Evolutionary conservation across 2,329 filamentous ascomycete genomes (phyloP).

Genomic region (Microsporum ferrugineum): DNA sequence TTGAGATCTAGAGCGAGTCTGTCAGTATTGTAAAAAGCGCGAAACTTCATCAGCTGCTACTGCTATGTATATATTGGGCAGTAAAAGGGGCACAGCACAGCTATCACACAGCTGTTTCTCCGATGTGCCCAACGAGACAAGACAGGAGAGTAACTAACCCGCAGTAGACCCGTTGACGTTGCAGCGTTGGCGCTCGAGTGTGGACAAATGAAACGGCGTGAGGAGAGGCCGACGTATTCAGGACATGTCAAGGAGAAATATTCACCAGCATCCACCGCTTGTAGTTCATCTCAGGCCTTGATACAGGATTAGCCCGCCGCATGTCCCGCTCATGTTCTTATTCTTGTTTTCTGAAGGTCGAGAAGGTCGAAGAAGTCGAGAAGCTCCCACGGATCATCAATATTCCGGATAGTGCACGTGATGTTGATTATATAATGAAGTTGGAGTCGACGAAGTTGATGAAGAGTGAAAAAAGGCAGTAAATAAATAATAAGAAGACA

Average conservation of each 20-base stretch:
- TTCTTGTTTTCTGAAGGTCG: neutral
- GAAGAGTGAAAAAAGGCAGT: neutral
- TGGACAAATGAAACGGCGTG: neutral
- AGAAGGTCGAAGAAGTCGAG: neutral
- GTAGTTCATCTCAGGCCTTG: neutral
- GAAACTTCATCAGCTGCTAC: neutral
- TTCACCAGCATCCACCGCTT: neutral
- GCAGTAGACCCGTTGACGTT: neutral
- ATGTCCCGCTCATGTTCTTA: neutral
- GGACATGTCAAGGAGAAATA: neutral
- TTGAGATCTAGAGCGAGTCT: neutral
- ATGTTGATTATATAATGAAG: neutral
- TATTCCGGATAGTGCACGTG: neutral
- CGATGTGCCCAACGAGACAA: neutral
- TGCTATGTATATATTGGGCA: neutral
- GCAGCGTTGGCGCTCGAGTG: neutral
- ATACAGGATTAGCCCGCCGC: neutral
- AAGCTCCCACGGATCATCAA: neutral
- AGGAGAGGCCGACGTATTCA: neutral
- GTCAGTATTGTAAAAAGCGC: neutral
- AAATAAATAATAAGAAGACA: neutral
- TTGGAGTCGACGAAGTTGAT: neutral
- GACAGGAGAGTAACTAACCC: neutral
- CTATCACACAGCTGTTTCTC: neutral
- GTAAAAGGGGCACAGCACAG: neutral